phyloP scores from a whole-genome alignment of 164 flowering plant species.

The Piper longum region DNA sequence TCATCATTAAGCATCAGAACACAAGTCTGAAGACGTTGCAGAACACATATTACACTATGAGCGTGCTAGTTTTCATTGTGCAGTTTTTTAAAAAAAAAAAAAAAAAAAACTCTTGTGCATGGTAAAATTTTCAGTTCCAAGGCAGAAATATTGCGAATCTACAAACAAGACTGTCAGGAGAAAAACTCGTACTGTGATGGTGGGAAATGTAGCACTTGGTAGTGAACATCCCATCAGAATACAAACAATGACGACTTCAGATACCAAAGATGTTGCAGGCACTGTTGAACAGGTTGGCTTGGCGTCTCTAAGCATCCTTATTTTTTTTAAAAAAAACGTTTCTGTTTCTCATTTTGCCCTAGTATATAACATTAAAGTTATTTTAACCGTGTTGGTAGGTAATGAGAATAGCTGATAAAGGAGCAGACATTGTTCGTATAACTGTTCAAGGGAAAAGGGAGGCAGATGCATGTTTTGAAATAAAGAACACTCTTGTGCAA shows the following conservation, averaged over 20 bases:
- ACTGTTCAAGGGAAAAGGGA: constrained; percentile 97
- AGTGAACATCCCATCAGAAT: constrained; percentile 92
- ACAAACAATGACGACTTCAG: constrained; percentile 95
- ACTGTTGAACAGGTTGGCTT: constrained; percentile 76
- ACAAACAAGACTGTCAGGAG: constrained; percentile 75
- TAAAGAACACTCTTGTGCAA: constrained; percentile 81
- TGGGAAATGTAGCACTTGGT: constrained; percentile 91
- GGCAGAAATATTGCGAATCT: constrained; percentile 91
- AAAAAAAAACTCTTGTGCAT: too few relatives aligned
- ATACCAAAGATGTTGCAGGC: constrained; percentile 82
- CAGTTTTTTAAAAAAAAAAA: too few relatives aligned
- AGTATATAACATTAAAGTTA: constrained; percentile 3
- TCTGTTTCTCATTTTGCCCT: not conserved
- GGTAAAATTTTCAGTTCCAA: constrained; percentile 44
- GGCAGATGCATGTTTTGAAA: constrained; percentile 95
- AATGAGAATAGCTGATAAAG: constrained; percentile 88
- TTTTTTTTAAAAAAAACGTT: not conserved
- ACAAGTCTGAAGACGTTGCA: too few relatives aligned
- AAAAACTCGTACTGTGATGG: constrained; percentile 89
- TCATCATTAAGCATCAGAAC: too few relatives aligned
- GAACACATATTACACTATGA: too few relatives aligned
- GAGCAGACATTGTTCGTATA: constrained; percentile 91
- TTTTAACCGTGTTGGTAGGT: constrained; percentile 31
- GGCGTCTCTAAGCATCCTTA: not conserved
- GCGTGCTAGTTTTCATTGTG: too few relatives aligned